A percentile compares a stretch with the other conserved stretches of the same genome.
phyloP scores from a whole-genome alignment of 192 early-diverging fungal genomes.

The Dissophora ornata region DNA sequence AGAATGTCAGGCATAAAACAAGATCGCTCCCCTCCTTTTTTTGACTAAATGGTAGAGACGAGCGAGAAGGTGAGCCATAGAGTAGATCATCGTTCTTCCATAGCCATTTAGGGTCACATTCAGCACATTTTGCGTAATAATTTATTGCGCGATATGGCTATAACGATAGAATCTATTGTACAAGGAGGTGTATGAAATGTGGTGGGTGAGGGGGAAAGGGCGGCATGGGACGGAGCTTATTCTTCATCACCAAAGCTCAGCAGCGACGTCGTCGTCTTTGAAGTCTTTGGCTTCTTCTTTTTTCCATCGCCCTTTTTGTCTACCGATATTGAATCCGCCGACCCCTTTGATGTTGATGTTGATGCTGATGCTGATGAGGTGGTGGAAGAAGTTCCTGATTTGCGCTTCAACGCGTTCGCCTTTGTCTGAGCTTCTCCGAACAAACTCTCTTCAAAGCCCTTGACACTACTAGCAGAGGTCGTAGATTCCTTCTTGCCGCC shows the following conservation, averaged over 20 bases:
- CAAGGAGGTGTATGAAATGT: too few relatives aligned
- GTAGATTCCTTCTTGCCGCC: neutral
- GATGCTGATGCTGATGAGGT: neutral
- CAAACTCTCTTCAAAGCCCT: constrained; percentile 34
- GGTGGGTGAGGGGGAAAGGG: too few relatives aligned
- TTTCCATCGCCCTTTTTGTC: constrained; percentile 1
- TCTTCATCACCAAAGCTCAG: constrained; percentile 49
- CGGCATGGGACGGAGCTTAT: too few relatives aligned
- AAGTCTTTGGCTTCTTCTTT: constrained; percentile 37
- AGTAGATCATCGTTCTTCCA: too few relatives aligned
- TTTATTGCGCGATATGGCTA: too few relatives aligned
- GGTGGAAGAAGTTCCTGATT: constrained; percentile 5
- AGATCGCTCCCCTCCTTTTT: too few relatives aligned
- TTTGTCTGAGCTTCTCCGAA: constrained; percentile 26
- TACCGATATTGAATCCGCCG: neutral
- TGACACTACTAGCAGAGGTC: constrained; percentile 3
- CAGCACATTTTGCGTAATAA: too few relatives aligned
- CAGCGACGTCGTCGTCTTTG: constrained; percentile 13
- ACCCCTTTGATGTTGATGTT: neutral
- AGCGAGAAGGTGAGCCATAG: too few relatives aligned
- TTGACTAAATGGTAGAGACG: too few relatives aligned
- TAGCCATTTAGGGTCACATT: too few relatives aligned
- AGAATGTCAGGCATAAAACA: too few relatives aligned
- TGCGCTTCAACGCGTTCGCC: constrained; percentile 17
- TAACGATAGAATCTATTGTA: too few relatives aligned